These are phyloP conservation scores for Aethionema arabicum DNA, from an alignment of 345 rosid species.

Conservation along the genomic window DNA sequence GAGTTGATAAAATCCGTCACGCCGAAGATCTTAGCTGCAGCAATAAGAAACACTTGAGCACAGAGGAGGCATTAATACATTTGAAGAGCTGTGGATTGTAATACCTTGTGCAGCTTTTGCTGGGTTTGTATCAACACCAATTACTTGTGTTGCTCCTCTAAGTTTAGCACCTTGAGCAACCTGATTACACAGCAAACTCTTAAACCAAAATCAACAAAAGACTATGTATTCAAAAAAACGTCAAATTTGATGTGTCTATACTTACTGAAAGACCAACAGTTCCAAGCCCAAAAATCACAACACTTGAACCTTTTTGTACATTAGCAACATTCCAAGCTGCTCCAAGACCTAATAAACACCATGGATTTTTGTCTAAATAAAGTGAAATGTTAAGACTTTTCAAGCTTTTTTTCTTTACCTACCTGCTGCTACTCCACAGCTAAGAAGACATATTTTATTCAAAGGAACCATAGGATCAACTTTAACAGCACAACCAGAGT, in stretches of 20 bases:
- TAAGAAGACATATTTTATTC: slow-evolving; percentile 78
- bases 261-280: slow-evolving; percentile 94
- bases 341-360: slow-evolving; percentile 62
- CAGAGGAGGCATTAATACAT: slow-evolving; percentile 12
- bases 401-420: background rate
- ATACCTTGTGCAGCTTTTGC: slow-evolving; percentile 72
- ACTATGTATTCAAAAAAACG: background rate
- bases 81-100: slow-evolving; percentile 2
- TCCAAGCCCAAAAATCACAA: slow-evolving; percentile 88
- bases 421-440: slow-evolving; percentile 95
- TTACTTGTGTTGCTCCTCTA: slow-evolving; percentile 77
- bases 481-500: slow-evolving; percentile 92
- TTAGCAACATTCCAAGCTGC: slow-evolving; percentile 98
- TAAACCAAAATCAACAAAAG: slow-evolving; percentile 2
- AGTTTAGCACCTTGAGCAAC: slow-evolving; percentile 92
- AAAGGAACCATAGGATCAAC: slow-evolving; percentile 62
- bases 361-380: slow-evolving; percentile 9
- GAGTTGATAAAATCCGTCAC: slow-evolving; percentile 74
- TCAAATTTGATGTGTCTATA: slow-evolving; percentile 10
- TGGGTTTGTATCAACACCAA: slow-evolving; percentile 86
- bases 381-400: background rate
- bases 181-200: slow-evolving; percentile 38
- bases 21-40: slow-evolving; percentile 84
- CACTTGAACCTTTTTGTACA: slow-evolving; percentile 70
- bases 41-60: slow-evolving; percentile 10